Evolutionary conservation across 1,284 basidiomycete species (phyloP).

Genomic region (Cryptococcus neoformans): DNA sequence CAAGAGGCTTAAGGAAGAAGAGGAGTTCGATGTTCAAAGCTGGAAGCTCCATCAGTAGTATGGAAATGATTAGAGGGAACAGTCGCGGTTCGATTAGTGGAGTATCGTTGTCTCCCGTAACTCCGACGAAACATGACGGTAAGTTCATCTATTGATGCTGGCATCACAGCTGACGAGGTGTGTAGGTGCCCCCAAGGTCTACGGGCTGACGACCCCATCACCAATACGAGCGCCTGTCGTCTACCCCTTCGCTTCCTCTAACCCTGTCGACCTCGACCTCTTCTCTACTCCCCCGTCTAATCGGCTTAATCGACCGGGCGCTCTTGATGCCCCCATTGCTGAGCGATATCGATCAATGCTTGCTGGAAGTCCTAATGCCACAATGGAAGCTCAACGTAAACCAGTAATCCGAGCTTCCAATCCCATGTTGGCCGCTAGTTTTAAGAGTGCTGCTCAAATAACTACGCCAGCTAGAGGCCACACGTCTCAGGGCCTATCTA

Average conservation of each 20-base stretch:
- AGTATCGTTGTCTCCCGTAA: slow-evolving; percentile 29
- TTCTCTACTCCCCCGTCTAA: slow-evolving; percentile 16
- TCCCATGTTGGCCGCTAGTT: slow-evolving; percentile 43
- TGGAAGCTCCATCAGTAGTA: slow-evolving; percentile 34
- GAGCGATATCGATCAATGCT: slow-evolving; percentile 11
- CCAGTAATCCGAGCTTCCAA: slow-evolving; percentile 44
- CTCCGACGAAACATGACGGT: slow-evolving; percentile 38
- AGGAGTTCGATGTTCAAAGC: slow-evolving; percentile 42
- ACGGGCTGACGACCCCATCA: slow-evolving; percentile 35
- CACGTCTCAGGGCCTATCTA: background rate
- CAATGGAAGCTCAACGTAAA: slow-evolving; percentile 13
- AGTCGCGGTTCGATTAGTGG: slow-evolving; percentile 13
- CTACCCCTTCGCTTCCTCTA: slow-evolving; percentile 35
- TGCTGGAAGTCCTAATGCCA: slow-evolving; percentile 7
- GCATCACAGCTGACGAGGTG: slow-evolving; percentile 1
- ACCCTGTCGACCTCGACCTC: slow-evolving; percentile 1
- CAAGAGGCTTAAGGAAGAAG: slow-evolving; percentile 44
- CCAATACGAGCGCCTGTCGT: slow-evolving; percentile 18
- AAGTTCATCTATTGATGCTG: slow-evolving; percentile 4
- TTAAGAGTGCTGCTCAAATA: slow-evolving; percentile 9
- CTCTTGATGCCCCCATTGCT: slow-evolving; percentile 7
- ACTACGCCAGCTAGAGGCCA: background rate
- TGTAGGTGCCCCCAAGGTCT: slow-evolving; percentile 16
- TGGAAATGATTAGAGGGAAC: slow-evolving; percentile 21
- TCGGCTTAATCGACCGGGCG: background rate